These are phyloP conservation scores for Yamadazyma atmosphaerica DNA, from an alignment of 1,139 yeast genomes.

Conservation along the genomic window DNA sequence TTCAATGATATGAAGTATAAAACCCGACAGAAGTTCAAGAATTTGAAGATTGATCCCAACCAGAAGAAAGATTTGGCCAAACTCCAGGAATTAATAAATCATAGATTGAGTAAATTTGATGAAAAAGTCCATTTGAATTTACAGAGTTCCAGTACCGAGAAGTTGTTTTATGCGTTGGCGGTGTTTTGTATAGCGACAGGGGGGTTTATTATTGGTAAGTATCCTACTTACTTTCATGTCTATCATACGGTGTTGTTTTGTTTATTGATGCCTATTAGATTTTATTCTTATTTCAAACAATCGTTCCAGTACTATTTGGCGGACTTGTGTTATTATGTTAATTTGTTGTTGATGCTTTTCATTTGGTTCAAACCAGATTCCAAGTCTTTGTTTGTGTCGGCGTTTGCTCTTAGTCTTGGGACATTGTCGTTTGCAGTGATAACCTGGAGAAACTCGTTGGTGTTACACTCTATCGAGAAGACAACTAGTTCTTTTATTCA, in stretches of 20 bases:
- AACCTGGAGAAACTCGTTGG: constrained; percentile 94
- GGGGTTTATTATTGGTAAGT: constrained; percentile 77
- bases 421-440: constrained; percentile 91
- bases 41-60: constrained; percentile 18
- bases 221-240: constrained; percentile 75
- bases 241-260: constrained; percentile 65
- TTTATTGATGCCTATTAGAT: constrained; percentile 78
- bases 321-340: constrained; percentile 91
- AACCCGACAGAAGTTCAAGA: constrained; percentile 34
- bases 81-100: constrained; percentile 36
- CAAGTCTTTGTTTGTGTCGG: constrained; percentile 68
- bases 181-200: constrained; percentile 65
- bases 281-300: constrained; percentile 76
- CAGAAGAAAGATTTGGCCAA: constrained; percentile 25
- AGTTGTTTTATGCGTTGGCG: constrained; percentile 76
- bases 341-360: constrained; percentile 63
- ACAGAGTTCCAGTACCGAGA: constrained; percentile 68
- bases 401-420: constrained; percentile 86
- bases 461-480: constrained; percentile 87
- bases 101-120: constrained; percentile 57
- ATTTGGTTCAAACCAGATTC: constrained; percentile 85
- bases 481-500: constrained; percentile 93
- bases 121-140: constrained; percentile 50
- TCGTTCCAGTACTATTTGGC: constrained; percentile 87
- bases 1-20: constrained; percentile 37